Percentiles rank a stretch among this genome's conserved stretches.
phyloP scores from a whole-genome alignment of 2,329 filamentous ascomycete genomes.

The Diaporthe destruens region DNA sequence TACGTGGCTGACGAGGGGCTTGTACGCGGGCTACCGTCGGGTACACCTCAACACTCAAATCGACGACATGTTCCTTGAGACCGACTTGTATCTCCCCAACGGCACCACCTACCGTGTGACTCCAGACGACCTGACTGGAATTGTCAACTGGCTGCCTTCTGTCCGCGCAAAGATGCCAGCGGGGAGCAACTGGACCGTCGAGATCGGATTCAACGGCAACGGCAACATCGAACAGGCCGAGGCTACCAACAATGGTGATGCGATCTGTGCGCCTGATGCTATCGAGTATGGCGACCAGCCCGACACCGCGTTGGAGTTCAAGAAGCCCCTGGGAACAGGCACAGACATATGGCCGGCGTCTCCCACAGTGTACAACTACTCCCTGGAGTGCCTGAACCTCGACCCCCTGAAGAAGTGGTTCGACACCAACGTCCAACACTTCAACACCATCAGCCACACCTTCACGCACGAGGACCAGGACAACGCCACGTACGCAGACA shows the following conservation, averaged over 20 bases:
- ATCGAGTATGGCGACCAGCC: conserved; percentile 21
- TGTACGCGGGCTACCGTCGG: conserved; percentile 24
- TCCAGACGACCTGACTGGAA: conserved; percentile 7
- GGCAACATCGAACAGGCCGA: conserved; percentile 26
- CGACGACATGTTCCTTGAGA: conserved; percentile 29
- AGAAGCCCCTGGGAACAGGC: conserved; percentile 13
- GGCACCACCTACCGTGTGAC: conserved; percentile 20
- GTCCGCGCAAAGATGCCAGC: conserved; percentile 9
- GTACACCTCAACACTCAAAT: conserved; percentile 25
- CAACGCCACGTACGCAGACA: conserved; percentile 26
- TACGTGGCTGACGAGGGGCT: conserved; percentile 18
- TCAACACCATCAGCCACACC: conserved; percentile 21
- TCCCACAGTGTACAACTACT: conserved; percentile 18
- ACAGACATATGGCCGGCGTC: conserved; percentile 12
- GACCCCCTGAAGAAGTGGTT: conserved; percentile 28
- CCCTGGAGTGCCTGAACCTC: conserved; percentile 2
- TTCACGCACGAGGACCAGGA: conserved; percentile 20
- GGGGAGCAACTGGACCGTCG: conserved; percentile 18
- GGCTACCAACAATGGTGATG: background rate
- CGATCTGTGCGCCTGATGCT: background rate
- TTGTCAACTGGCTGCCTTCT: conserved; percentile 17
- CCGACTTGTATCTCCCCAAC: conserved; percentile 19
- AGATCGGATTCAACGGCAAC: conserved; percentile 26
- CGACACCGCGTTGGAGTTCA: conserved; percentile 30
- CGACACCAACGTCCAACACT: conserved; percentile 11